phyloP scores from a whole-genome alignment of 768 basidiomycete genomes.

The Hypsizygus marmoreus region DNA sequence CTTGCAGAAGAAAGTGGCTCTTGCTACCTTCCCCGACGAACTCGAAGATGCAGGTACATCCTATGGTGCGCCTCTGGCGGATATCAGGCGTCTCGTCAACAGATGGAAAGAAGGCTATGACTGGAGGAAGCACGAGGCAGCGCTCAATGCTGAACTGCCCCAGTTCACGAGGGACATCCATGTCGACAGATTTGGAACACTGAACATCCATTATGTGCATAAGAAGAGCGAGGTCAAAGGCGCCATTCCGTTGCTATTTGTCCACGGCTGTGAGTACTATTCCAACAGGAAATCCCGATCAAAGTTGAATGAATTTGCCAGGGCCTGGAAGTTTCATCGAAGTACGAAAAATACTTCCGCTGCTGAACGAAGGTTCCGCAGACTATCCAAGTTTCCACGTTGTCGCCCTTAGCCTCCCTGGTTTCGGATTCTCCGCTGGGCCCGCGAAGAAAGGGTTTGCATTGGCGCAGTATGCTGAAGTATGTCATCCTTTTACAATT shows the following conservation, averaged over 20 bases:
- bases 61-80: conserved; percentile 55
- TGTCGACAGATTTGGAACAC: conserved; percentile 44
- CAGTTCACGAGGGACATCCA: conserved; percentile 56
- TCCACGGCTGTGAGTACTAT: conserved; percentile 53
- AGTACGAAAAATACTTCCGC: conserved; percentile 55
- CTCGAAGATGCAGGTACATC: conserved; percentile 50
- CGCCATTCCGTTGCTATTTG: conserved; percentile 62
- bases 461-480: conserved; percentile 49
- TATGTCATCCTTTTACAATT: conserved; percentile 27
- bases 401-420: conserved; percentile 58
- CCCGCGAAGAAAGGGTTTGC: conserved; percentile 54
- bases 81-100: conserved; percentile 48
- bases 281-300: conserved; percentile 10
- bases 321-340: conserved; percentile 67
- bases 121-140: conserved; percentile 55
- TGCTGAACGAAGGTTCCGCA: conserved; percentile 43
- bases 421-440: conserved; percentile 63
- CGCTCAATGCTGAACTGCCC: conserved; percentile 52
- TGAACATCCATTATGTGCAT: conserved; percentile 61
- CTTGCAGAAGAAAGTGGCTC: conserved; percentile 48
- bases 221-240: conserved; percentile 41
- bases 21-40: conserved; percentile 58
- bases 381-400: conserved; percentile 63
- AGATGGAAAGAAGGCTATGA: conserved; percentile 57
- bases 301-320: conserved; percentile 17